Evolutionary conservation across 371 early-diverging fungal genomes (phyloP).

Genomic region (Actinomortierella ambigua): DNA sequence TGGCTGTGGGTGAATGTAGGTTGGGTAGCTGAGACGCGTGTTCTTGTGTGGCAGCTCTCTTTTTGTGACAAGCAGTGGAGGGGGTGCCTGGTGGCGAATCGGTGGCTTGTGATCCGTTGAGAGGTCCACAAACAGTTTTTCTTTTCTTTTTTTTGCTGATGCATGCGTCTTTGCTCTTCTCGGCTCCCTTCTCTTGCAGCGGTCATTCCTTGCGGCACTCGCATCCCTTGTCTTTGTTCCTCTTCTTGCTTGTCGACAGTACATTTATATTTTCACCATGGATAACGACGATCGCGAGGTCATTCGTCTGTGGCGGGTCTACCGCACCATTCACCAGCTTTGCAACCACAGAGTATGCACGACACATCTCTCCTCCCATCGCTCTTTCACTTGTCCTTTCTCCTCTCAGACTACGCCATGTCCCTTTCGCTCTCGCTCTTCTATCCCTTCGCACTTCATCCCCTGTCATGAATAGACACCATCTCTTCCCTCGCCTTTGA

Average conservation of each 20-base stretch:
- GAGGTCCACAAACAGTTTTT: not conserved
- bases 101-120: too few relatives aligned
- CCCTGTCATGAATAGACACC: too few relatives aligned
- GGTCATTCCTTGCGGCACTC: not conserved
- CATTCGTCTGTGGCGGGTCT: constrained; percentile 83
- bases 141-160: constrained; percentile 1
- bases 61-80: too few relatives aligned
- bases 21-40: too few relatives aligned
- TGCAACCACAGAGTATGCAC: constrained; percentile 78
- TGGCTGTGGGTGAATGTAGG: not conserved
- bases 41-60: too few relatives aligned
- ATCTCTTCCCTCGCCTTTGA: too few relatives aligned
- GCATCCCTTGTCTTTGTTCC: not conserved
- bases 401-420: too few relatives aligned
- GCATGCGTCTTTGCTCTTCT: not conserved
- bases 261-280: constrained; percentile 36
- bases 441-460: too few relatives aligned
- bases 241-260: too few relatives aligned
- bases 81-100: too few relatives aligned
- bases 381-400: too few relatives aligned
- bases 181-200: not conserved
- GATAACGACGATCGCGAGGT: constrained; percentile 67
- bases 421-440: too few relatives aligned
- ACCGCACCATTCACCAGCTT: constrained; percentile 90
- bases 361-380: not conserved